A percentile compares a stretch with the other conserved stretches of the same genome.
These are phyloP conservation scores for Musa balbisiana DNA, from an alignment of 202 grass and related monocot species.

Conservation along the genomic window DNA sequence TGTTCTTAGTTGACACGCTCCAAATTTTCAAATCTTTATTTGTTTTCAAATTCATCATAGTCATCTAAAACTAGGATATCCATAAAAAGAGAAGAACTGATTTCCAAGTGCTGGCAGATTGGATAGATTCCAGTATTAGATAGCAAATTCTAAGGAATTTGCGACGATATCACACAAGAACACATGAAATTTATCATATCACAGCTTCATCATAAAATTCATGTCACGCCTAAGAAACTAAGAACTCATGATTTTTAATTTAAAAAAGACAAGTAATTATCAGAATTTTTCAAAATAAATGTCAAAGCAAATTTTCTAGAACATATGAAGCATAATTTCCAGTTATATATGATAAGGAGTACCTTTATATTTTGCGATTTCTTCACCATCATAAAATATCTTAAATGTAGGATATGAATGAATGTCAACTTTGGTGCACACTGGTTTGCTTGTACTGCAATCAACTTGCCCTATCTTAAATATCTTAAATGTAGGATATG, in stretches of 20 bases:
- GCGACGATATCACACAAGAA: too few relatives aligned
- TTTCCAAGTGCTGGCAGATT: too few relatives aligned
- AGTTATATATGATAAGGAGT: neutral
- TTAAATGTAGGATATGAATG: constrained; percentile 97
- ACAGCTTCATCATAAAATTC: neutral
- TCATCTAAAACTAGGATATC: neutral
- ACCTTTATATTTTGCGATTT: constrained; percentile 94
- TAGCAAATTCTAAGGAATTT: neutral
- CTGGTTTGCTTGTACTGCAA: constrained; percentile 59
- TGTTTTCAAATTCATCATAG: neutral
- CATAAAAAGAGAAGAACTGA: too few relatives aligned
- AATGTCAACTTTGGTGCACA: constrained; percentile 82
- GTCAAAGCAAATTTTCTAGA: neutral
- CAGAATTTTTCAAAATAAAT: constrained; percentile 8
- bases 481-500: constrained; percentile 87
- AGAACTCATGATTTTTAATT: neutral
- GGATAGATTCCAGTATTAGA: too few relatives aligned
- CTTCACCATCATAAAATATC: constrained; percentile 80
- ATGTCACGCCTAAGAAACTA: neutral
- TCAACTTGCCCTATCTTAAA: constrained; percentile 90
- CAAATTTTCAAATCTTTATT: neutral
- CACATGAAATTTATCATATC: too few relatives aligned
- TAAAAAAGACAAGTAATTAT: neutral
- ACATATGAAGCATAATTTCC: neutral
- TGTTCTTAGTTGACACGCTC: neutral